phyloP scores from a whole-genome alignment of 305 asterid genomes.

The Caryopteris hybrid region DNA sequence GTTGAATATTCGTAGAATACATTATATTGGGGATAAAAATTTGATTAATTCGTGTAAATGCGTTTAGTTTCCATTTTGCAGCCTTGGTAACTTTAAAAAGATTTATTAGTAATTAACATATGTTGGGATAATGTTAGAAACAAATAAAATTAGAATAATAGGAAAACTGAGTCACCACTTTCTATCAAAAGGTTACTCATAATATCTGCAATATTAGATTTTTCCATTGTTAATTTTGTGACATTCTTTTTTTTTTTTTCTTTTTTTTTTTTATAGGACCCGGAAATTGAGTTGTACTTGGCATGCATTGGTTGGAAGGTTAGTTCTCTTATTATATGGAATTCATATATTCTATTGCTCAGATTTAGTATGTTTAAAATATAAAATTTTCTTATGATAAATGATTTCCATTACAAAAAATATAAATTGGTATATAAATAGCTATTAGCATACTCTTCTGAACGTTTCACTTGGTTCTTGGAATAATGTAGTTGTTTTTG shows the following conservation, averaged over 20 bases:
- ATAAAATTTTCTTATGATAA: background rate
- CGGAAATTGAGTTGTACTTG: background rate
- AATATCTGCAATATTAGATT: background rate
- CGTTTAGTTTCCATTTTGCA: no score
- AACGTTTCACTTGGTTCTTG: background rate
- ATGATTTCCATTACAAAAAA: background rate
- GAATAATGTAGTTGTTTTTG: background rate
- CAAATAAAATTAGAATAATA: background rate
- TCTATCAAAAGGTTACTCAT: background rate
- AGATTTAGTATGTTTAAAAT: background rate
- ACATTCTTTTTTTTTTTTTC: background rate
- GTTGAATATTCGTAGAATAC: no score
- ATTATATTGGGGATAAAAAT: no score
- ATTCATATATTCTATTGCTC: background rate
- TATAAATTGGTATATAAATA: background rate
- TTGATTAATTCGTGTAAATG: no score
- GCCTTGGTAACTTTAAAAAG: no score
- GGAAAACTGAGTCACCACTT: background rate
- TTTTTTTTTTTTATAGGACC: background rate
- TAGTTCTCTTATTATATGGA: background rate
- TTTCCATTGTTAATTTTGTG: background rate
- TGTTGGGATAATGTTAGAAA: background rate
- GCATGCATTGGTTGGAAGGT: background rate
- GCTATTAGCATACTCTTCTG: background rate
- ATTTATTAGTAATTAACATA: background rate